Conservation (phyloP, 305 asterid genomes). For the Fraxinus xanthoxyloides region DNA sequence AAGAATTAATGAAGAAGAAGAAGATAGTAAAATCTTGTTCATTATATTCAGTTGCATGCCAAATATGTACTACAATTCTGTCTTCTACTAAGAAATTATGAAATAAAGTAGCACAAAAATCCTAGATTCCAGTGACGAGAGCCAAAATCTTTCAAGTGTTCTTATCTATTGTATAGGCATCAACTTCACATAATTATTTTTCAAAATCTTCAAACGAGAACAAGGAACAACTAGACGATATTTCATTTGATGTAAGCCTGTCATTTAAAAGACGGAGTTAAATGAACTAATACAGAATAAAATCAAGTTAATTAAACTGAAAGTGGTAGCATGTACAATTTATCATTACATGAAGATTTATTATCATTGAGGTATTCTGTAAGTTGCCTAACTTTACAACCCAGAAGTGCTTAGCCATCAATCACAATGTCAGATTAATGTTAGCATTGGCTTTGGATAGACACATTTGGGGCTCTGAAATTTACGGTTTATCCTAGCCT, state of each 20-base stretch:
- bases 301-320: neutral
- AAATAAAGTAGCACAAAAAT: neutral
- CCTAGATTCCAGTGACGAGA: neutral
- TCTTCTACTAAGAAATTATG: constrained; percentile 3
- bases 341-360: neutral
- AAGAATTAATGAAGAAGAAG: neutral
- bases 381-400: neutral
- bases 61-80: neutral
- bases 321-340: neutral
- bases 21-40: neutral
- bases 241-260: neutral
- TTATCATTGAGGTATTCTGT: neutral
- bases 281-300: neutral
- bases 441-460: neutral
- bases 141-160: neutral
- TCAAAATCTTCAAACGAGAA: neutral
- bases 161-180: constrained; percentile 12
- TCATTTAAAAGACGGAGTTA: neutral
- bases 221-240: neutral
- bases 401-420: neutral
- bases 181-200: neutral
- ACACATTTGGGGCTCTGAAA: neutral
- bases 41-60: neutral
- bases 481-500: neutral
- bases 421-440: neutral